These are phyloP conservation scores for Aspergillus eucalypticola DNA, from an alignment of 2,329 filamentous ascomycete genomes.

Conservation along the genomic window DNA sequence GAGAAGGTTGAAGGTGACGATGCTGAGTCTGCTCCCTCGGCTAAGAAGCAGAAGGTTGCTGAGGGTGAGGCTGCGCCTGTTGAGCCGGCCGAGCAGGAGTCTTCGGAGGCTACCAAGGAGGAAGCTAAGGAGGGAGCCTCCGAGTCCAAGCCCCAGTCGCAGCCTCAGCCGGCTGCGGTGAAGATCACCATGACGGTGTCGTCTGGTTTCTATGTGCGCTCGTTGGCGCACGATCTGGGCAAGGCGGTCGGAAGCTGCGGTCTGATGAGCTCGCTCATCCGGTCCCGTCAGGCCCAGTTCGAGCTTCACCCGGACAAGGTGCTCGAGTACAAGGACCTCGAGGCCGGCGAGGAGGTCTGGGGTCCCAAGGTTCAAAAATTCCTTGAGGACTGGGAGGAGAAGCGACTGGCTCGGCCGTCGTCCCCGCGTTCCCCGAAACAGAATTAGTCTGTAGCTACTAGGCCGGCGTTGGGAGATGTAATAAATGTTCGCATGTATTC, in stretches of 20 bases:
- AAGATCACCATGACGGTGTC: constrained; percentile 88
- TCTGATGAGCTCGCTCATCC: constrained; percentile 80
- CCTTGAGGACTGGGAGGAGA: constrained; percentile 55
- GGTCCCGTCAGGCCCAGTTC: constrained; percentile 80
- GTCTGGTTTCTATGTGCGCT: constrained; percentile 95
- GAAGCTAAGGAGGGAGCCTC: not conserved
- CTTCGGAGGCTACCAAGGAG: not conserved
- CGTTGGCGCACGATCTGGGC: constrained; percentile 88
- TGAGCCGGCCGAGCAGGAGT: not conserved
- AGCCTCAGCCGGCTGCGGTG: constrained; percentile 63
- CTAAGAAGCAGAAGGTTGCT: constrained; percentile 36
- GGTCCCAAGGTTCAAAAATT: constrained; percentile 68
- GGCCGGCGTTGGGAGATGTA: not conserved
- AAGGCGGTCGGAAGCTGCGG: constrained; percentile 76
- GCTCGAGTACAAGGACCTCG: constrained; percentile 75
- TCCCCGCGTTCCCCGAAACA: not conserved
- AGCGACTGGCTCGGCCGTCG: constrained; percentile 29
- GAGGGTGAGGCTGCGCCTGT: constrained; percentile 24
- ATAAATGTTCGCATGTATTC: not conserved
- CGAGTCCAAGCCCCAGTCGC: constrained; percentile 5
- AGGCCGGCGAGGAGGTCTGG: constrained; percentile 78
- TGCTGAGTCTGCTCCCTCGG: constrained; percentile 28
- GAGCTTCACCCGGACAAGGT: constrained; percentile 69
- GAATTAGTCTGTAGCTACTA: not conserved
- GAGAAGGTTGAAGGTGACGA: constrained; percentile 16